Percentiles rank a stretch among this genome's conserved stretches.
Evolutionary conservation across 257 asterid species (phyloP).

Genomic region (Cruciata laevipes): DNA sequence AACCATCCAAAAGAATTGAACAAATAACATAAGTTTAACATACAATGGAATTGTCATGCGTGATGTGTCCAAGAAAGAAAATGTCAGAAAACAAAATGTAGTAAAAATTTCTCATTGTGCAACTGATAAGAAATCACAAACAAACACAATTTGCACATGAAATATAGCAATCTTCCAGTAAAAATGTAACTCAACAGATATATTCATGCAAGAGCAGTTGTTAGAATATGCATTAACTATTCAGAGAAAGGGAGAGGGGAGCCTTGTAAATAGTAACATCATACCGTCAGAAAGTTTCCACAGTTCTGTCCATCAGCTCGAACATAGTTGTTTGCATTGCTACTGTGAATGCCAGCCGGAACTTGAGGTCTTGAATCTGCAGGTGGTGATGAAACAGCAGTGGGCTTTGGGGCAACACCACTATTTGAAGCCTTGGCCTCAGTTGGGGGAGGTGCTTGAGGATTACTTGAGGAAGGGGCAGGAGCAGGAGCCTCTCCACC

Average conservation of each 20-base stretch:
- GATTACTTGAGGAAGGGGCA: constrained; percentile 21
- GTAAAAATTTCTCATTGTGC: background rate
- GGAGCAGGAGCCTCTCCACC: constrained; percentile 37
- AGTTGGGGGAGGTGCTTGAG: constrained; percentile 25
- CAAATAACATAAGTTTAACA: background rate
- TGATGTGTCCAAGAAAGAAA: background rate
- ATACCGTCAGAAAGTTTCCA: constrained; percentile 67
- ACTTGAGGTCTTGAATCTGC: constrained; percentile 26
- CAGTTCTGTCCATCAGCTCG: constrained; percentile 76
- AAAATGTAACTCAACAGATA: too few relatives aligned
- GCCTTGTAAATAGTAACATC: background rate
- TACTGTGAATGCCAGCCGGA: constrained; percentile 37
- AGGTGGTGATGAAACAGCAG: constrained; percentile 23
- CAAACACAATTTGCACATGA: background rate
- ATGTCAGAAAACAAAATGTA: background rate
- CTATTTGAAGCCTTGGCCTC: constrained; percentile 21
- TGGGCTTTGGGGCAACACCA: constrained; percentile 29
- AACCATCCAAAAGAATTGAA: background rate
- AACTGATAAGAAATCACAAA: background rate
- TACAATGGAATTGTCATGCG: background rate
- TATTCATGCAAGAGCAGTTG: background rate
- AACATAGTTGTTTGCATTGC: constrained; percentile 46
- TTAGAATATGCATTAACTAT: background rate
- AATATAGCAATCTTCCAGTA: background rate
- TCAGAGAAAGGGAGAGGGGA: too few relatives aligned